These are phyloP conservation scores for Alnus glutinosa DNA, from an alignment of 306 rosid species.

Conservation along the genomic window DNA sequence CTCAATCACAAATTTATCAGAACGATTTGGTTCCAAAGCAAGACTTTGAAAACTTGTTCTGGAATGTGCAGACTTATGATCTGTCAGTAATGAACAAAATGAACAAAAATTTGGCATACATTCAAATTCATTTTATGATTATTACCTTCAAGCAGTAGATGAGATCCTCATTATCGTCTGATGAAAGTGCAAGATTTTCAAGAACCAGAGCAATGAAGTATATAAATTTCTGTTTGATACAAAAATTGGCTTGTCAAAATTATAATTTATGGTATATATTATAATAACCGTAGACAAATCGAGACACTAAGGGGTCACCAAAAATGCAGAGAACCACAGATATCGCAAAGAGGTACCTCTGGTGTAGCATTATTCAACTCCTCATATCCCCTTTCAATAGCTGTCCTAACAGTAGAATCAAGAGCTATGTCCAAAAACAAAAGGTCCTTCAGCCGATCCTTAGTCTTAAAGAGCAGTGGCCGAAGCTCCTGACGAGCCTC, in stretches of 20 bases:
- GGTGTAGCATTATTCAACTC: slow-evolving; percentile 78
- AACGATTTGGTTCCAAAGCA: neutral
- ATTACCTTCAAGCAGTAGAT: slow-evolving; percentile 87
- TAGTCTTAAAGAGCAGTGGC: slow-evolving; percentile 66
- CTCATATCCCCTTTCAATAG: slow-evolving; percentile 88
- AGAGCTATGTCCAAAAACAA: slow-evolving; percentile 95
- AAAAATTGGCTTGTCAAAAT: slow-evolving; percentile 40
- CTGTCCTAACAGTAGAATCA: slow-evolving; percentile 94
- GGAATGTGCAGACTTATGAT: slow-evolving; percentile 1
- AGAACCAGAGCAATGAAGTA: slow-evolving; percentile 71
- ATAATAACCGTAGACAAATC: neutral
- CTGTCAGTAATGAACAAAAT: slow-evolving; percentile 8
- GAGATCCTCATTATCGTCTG: slow-evolving; percentile 82
- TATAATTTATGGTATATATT: neutral
- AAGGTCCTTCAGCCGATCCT: slow-evolving; percentile 86
- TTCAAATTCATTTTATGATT: neutral
- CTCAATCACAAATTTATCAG: neutral
- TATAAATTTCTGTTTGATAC: slow-evolving; percentile 79
- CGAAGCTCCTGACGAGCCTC: slow-evolving; percentile 90
- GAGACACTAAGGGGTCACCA: neutral
- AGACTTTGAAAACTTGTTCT: neutral
- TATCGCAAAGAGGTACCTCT: slow-evolving; percentile 46
- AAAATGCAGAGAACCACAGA: neutral
- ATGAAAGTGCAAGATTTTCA: slow-evolving; percentile 89
- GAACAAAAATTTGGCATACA: neutral